These are phyloP conservation scores for Ogataea trehalophila DNA, from an alignment of 805 yeast genomes.

Conservation along the genomic window DNA sequence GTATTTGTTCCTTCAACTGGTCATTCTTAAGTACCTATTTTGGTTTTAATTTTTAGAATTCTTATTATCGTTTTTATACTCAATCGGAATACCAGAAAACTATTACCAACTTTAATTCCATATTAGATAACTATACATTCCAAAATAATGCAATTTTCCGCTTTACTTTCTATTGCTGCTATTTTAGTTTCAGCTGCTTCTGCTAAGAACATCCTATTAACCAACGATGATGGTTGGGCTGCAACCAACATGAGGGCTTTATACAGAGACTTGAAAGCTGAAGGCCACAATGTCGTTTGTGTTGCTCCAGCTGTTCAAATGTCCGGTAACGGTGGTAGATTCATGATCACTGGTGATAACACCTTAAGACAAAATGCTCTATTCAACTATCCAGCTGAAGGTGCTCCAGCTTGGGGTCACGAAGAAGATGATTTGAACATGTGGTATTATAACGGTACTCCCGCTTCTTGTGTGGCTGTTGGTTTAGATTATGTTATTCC, in stretches of 20 bases:
- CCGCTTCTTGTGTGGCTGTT: slow-evolving; percentile 47
- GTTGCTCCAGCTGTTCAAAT: slow-evolving; percentile 50
- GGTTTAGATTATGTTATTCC: slow-evolving; percentile 46
- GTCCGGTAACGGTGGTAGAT: slow-evolving; percentile 54
- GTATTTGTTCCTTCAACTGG: background rate
- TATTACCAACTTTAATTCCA: too few relatives aligned
- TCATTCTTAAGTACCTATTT: too few relatives aligned
- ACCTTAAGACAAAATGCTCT: slow-evolving; percentile 41
- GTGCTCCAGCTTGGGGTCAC: slow-evolving; percentile 53
- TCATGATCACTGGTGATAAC: slow-evolving; percentile 36
- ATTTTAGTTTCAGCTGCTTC: slow-evolving; percentile 10
- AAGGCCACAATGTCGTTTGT: slow-evolving; percentile 45
- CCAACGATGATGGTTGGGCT: slow-evolving; percentile 57
- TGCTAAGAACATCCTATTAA: slow-evolving; percentile 41
- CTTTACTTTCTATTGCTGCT: slow-evolving; percentile 8
- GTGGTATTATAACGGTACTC: slow-evolving; percentile 56
- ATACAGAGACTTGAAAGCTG: slow-evolving; percentile 41
- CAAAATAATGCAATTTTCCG: slow-evolving; percentile 10
- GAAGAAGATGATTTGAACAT: slow-evolving; percentile 37
- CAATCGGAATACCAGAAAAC: too few relatives aligned
- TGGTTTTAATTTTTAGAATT: too few relatives aligned
- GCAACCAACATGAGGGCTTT: slow-evolving; percentile 55
- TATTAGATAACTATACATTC: background rate
- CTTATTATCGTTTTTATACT: too few relatives aligned
- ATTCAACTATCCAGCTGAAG: slow-evolving; percentile 41